These are phyloP conservation scores for Cyberlindnera mississippiensis DNA, from an alignment of 805 yeast genomes.

Conservation along the genomic window DNA sequence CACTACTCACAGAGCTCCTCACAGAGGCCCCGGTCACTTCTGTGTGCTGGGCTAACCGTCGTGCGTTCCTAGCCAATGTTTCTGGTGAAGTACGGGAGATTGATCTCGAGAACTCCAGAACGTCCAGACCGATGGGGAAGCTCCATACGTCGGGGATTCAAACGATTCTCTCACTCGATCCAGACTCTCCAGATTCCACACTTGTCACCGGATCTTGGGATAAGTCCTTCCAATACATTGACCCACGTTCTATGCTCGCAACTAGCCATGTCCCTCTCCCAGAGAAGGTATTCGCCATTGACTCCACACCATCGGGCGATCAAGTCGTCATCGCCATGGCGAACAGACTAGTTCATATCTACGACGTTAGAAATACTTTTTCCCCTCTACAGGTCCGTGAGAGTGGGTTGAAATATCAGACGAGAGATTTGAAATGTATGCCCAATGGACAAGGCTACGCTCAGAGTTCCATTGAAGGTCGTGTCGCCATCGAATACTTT, in stretches of 20 bases:
- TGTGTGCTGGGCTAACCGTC: constrained; percentile 20
- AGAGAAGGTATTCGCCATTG: constrained; percentile 61
- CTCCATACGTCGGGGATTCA: constrained; percentile 41
- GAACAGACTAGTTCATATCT: constrained; percentile 49
- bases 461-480: constrained; percentile 73
- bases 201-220: constrained; percentile 64
- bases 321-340: constrained; percentile 52
- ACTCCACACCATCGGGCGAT: constrained; percentile 35
- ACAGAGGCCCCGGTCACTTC: constrained; percentile 20
- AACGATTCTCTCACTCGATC: constrained; percentile 20
- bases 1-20: constrained; percentile 25
- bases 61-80: constrained; percentile 45
- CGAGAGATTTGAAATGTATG: constrained; percentile 50
- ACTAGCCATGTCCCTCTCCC: constrained; percentile 27
- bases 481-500: constrained; percentile 71
- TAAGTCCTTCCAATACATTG: constrained; percentile 14
- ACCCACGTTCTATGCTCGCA: constrained; percentile 6
- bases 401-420: constrained; percentile 64
- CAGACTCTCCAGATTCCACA: constrained; percentile 18
- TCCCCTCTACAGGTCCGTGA: constrained; percentile 50
- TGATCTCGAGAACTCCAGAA: constrained; percentile 45
- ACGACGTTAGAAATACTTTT: constrained; percentile 46
- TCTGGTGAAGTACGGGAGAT: constrained; percentile 51
- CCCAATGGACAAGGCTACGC: constrained; percentile 60
- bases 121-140: constrained; percentile 24